Evolutionary conservation across 148 eudicot genomes (phyloP).

Genomic region (Selenicereus undatus): DNA sequence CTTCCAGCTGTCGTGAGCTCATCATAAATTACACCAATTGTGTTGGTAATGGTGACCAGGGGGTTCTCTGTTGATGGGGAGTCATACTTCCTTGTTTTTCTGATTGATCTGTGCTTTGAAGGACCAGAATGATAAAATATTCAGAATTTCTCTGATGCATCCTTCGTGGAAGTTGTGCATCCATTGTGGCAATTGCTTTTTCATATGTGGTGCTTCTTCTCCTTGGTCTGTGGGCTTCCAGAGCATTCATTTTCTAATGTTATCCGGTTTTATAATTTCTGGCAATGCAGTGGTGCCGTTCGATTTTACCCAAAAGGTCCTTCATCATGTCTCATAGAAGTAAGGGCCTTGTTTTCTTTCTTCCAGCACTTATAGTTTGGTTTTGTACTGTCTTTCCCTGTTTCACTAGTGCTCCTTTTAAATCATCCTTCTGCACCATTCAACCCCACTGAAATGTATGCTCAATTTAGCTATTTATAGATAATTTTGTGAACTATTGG

Average conservation of each 20-base stretch:
- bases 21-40: background rate
- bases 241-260: background rate
- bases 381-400: background rate
- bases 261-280: background rate
- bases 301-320: slow-evolving; percentile 92
- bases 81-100: background rate
- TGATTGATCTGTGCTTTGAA: no score
- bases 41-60: background rate
- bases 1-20: background rate
- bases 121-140: no score
- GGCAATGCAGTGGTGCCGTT: slow-evolving; percentile 51
- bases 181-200: background rate
- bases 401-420: no score
- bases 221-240: background rate
- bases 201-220: background rate
- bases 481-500: no score
- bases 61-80: background rate
- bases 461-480: no score
- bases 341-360: slow-evolving; percentile 30
- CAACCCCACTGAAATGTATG: no score
- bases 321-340: slow-evolving; percentile 77
- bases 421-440: no score
- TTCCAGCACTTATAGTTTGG: no score
- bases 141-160: no score
- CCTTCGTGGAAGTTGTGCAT: background rate